Evolutionary conservation across 192 early-diverging fungal species (phyloP).

Genomic region (Coemansia sp.): DNA sequence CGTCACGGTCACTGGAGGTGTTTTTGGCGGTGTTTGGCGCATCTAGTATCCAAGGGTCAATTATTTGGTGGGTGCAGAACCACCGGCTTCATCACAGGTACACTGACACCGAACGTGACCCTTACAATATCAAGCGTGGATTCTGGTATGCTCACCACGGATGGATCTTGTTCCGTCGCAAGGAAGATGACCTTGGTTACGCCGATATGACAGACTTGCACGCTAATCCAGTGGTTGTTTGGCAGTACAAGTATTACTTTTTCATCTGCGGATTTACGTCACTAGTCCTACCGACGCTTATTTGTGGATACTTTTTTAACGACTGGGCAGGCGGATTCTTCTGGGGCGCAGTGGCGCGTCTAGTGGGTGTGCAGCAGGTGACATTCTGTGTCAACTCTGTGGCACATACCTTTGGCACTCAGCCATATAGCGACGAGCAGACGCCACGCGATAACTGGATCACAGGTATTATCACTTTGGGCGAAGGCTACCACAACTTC

Average conservation of each 20-base stretch:
- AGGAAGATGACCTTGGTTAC: conserved; percentile 70
- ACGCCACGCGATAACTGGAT: conserved; percentile 83
- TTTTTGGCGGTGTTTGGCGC: conserved; percentile 65
- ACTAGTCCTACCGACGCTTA: conserved; percentile 76
- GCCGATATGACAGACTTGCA: conserved; percentile 86
- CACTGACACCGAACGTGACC: conserved; percentile 85
- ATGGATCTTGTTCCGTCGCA: conserved; percentile 85
- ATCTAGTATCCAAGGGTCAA: conserved; percentile 79
- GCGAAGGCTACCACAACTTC: conserved; percentile 88
- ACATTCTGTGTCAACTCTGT: conserved; percentile 89
- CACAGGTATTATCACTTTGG: conserved; percentile 75
- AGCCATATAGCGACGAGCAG: conserved; percentile 77
- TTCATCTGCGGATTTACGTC: conserved; percentile 72
- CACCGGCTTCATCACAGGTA: conserved; percentile 89
- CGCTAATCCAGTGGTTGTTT: conserved; percentile 69
- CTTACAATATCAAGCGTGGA: conserved; percentile 78
- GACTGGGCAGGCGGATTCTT: conserved; percentile 84
- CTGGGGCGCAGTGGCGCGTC: conserved; percentile 72
- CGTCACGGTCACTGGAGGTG: conserved; percentile 62
- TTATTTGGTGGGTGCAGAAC: conserved; percentile 86
- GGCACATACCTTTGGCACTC: conserved; percentile 77
- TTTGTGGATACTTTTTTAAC: conserved; percentile 82
- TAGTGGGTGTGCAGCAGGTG: conserved; percentile 81
- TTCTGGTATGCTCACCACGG: conserved; percentile 82
- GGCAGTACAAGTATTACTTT: conserved; percentile 80